Evolutionary conservation across 2,329 filamentous ascomycete genomes (phyloP).

Genomic region (Penicillium sp.): DNA sequence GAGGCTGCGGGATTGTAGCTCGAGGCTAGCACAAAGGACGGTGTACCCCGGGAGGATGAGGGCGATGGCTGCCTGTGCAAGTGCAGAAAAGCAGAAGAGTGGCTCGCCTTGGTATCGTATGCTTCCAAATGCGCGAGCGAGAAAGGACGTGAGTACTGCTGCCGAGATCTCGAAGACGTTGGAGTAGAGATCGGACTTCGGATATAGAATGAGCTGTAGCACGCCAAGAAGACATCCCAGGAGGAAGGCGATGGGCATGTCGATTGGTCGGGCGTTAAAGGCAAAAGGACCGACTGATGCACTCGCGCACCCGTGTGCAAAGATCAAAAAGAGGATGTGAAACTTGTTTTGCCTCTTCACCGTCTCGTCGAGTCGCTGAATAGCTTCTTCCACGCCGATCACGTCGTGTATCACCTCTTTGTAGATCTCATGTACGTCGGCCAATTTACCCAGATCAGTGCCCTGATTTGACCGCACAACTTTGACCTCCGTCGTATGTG

Average conservation of each 20-base stretch:
- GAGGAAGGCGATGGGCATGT: constrained; percentile 74
- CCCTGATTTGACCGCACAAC: constrained; percentile 46
- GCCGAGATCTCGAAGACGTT: constrained; percentile 68
- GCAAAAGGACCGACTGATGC: constrained; percentile 77
- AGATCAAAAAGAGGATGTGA: constrained; percentile 55
- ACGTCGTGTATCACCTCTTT: constrained; percentile 52
- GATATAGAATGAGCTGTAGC: constrained; percentile 73
- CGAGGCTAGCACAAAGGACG: constrained; percentile 62
- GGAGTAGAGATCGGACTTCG: constrained; percentile 67
- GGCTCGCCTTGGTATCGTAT: constrained; percentile 46
- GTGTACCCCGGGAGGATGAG: constrained; percentile 72
- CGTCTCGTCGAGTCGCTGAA: constrained; percentile 52
- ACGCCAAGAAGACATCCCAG: constrained; percentile 73
- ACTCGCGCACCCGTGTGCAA: constrained; percentile 74
- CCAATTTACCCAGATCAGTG: constrained; percentile 46
- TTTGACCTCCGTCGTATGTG: constrained; percentile 50
- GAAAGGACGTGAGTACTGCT: constrained; percentile 66
- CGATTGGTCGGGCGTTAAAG: constrained; percentile 74
- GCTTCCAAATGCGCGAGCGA: constrained; percentile 69
- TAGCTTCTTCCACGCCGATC: constrained; percentile 49
- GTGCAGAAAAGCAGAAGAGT: constrained; percentile 70
- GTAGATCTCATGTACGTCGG: constrained; percentile 50
- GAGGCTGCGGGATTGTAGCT: constrained; percentile 69
- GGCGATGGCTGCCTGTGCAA: constrained; percentile 73
- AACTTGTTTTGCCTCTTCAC: constrained; percentile 60